These are phyloP conservation scores for Allantophomopsis cytisporea DNA, from an alignment of 2,329 filamentous ascomycete species.

Conservation along the genomic window DNA sequence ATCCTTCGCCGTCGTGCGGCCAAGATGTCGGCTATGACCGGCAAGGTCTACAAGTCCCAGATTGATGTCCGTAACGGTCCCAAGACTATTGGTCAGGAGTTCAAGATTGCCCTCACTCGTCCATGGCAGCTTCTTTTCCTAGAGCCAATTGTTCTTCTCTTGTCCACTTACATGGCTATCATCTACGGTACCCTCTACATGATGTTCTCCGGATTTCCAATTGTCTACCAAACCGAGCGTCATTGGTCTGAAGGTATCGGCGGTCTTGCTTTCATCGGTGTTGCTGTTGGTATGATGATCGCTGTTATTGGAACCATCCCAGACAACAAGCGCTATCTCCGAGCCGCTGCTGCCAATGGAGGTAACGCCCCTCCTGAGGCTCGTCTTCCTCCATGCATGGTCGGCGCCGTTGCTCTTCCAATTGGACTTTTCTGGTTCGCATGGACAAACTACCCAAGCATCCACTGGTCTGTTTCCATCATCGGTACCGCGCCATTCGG, in stretches of 20 bases:
- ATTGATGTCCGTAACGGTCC: slow-evolving; percentile 30
- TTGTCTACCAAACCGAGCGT: slow-evolving; percentile 48
- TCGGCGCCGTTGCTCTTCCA: slow-evolving; percentile 49
- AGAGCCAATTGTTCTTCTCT: slow-evolving; percentile 55
- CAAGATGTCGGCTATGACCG: slow-evolving; percentile 33
- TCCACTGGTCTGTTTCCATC: slow-evolving; percentile 43
- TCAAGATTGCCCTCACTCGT: slow-evolving; percentile 43
- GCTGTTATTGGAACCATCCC: slow-evolving; percentile 40
- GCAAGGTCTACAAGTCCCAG: slow-evolving; percentile 41
- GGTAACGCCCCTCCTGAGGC: slow-evolving; percentile 53
- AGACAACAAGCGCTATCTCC: slow-evolving; percentile 40
- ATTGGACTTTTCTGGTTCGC: slow-evolving; percentile 55
- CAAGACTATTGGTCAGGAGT: slow-evolving; percentile 29
- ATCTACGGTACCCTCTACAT: slow-evolving; percentile 41
- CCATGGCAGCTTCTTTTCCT: slow-evolving; percentile 58
- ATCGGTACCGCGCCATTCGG: slow-evolving; percentile 25
- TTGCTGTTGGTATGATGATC: slow-evolving; percentile 50
- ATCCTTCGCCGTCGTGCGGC: slow-evolving; percentile 35
- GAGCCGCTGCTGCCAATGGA: slow-evolving; percentile 24
- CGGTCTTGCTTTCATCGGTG: slow-evolving; percentile 54
- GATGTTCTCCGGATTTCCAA: slow-evolving; percentile 46
- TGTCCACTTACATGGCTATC: slow-evolving; percentile 53
- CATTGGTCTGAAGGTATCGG: slow-evolving; percentile 46
- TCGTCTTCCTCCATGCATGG: slow-evolving; percentile 44
- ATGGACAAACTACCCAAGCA: slow-evolving; percentile 43